Percentiles rank a stretch among this genome's conserved stretches.
These are phyloP conservation scores for Aureobasidium melanogenum DNA, from an alignment of 2,329 filamentous ascomycete species.

Conservation along the genomic window DNA sequence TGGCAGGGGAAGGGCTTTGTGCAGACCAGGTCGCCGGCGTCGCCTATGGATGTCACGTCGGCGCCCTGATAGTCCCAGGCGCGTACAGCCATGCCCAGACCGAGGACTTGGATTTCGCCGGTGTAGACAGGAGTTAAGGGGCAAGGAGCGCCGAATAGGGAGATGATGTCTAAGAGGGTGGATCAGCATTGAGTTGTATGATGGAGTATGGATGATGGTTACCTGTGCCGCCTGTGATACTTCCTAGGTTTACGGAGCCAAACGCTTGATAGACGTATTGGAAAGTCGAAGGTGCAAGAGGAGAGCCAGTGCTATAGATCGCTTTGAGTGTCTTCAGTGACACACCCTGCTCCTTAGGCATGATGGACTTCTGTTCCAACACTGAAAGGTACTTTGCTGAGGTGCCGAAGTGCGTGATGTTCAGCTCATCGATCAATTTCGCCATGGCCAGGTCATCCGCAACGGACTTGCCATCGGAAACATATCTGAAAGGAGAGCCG, in stretches of 20 bases:
- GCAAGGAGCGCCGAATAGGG: slow-evolving; percentile 80
- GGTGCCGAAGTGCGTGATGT: slow-evolving; percentile 89
- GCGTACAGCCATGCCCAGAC: slow-evolving; percentile 43
- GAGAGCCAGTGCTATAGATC: slow-evolving; percentile 90
- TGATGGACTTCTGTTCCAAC: slow-evolving; percentile 68
- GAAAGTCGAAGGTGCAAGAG: slow-evolving; percentile 87
- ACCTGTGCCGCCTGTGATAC: slow-evolving; percentile 70
- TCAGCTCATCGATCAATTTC: slow-evolving; percentile 66
- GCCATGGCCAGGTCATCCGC: slow-evolving; percentile 75
- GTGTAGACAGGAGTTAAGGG: slow-evolving; percentile 40
- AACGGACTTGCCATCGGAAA: slow-evolving; percentile 40
- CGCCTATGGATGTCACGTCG: slow-evolving; percentile 51
- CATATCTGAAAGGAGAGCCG: slow-evolving; percentile 70
- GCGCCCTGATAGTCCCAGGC: slow-evolving; percentile 46
- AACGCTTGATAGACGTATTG: slow-evolving; percentile 81
- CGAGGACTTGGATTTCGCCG: slow-evolving; percentile 42
- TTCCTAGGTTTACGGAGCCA: slow-evolving; percentile 73
- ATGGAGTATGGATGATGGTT: slow-evolving; percentile 36
- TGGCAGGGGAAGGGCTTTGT: slow-evolving; percentile 80
- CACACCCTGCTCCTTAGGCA: slow-evolving; percentile 50
- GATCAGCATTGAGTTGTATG: background rate
- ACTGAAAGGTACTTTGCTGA: slow-evolving; percentile 88
- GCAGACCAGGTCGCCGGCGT: slow-evolving; percentile 84
- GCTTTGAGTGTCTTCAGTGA: slow-evolving; percentile 55
- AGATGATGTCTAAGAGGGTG: slow-evolving; percentile 76